A percentile compares a stretch with the other conserved stretches of the same genome.
phyloP scores from a whole-genome alignment of 441 rosid species.

The Syzygium malaccense region DNA sequence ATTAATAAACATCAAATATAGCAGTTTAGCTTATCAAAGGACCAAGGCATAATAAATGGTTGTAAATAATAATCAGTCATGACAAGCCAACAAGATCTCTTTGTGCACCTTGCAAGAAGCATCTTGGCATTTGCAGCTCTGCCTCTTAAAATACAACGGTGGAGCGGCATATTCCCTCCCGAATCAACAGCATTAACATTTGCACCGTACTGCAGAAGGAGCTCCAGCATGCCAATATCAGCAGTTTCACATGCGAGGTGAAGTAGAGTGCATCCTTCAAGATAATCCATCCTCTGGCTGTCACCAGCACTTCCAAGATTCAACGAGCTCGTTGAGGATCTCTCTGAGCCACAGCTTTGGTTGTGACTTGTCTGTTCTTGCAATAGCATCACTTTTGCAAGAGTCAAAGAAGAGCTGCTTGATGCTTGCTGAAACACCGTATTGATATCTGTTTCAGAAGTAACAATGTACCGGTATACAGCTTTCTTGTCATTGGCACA shows the following conservation, averaged over 20 bases:
- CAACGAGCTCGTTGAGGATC: constrained; percentile 54
- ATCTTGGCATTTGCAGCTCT: constrained; percentile 60
- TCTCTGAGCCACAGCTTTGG: constrained; percentile 49
- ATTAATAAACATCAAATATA: background rate
- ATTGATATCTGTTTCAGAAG: constrained; percentile 72
- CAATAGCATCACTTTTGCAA: constrained; percentile 75
- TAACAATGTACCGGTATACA: constrained; percentile 76
- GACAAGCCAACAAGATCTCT: background rate
- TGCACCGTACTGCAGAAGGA: constrained; percentile 94
- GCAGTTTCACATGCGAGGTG: constrained; percentile 97
- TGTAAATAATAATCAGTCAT: background rate
- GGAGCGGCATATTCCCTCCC: constrained; percentile 78
- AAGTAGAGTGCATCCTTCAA: constrained; percentile 77
- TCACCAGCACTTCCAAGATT: constrained; percentile 38
- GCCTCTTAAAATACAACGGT: constrained; percentile 63
- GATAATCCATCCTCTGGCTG: constrained; percentile 37
- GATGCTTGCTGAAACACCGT: constrained; percentile 54
- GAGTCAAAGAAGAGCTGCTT: constrained; percentile 57
- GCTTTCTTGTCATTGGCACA: constrained; percentile 90
- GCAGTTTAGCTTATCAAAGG: background rate
- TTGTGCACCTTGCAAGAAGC: constrained; percentile 73
- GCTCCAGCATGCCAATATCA: constrained; percentile 98
- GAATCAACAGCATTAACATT: constrained; percentile 69
- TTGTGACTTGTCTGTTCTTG: constrained; percentile 65
- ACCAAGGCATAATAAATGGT: background rate